These are phyloP conservation scores for Apium graveolens DNA, from an alignment of 129 eudicot genomes.

Conservation along the genomic window DNA sequence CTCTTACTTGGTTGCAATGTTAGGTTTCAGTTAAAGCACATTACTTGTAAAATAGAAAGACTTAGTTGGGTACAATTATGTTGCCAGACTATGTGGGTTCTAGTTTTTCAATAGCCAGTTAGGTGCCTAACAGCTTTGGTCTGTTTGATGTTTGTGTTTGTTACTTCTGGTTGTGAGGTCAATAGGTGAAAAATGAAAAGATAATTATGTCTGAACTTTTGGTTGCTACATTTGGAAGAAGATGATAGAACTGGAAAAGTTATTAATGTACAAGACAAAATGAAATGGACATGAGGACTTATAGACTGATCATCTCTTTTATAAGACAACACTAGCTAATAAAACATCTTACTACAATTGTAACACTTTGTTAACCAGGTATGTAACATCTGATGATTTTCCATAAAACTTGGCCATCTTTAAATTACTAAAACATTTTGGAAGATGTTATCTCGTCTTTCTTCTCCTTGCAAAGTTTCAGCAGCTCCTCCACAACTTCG, in stretches of 20 bases:
- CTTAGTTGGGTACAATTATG: background rate
- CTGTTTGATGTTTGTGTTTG: background rate
- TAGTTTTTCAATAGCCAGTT: background rate
- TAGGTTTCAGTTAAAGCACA: background rate
- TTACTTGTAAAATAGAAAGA: background rate
- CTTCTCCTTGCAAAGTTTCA: background rate
- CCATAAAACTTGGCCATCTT: background rate
- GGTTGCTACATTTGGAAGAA: background rate
- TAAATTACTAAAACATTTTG: background rate
- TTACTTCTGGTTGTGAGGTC: background rate
- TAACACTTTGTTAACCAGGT: background rate
- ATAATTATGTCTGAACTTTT: background rate
- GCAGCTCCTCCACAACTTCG: background rate
- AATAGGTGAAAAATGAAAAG: background rate
- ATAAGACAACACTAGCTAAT: background rate
- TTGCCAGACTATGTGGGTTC: background rate
- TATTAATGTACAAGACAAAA: background rate
- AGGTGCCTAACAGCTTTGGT: background rate
- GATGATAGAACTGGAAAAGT: too few species aligned
- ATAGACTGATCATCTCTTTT: background rate
- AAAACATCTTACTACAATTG: background rate
- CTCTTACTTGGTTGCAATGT: background rate
- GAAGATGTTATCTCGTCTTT: background rate
- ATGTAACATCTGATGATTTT: background rate
- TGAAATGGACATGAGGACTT: background rate